Percentiles rank a stretch among this genome's conserved stretches.
phyloP scores from a whole-genome alignment of 1,139 yeast species.

The Citeromyces hawaiiensis region DNA sequence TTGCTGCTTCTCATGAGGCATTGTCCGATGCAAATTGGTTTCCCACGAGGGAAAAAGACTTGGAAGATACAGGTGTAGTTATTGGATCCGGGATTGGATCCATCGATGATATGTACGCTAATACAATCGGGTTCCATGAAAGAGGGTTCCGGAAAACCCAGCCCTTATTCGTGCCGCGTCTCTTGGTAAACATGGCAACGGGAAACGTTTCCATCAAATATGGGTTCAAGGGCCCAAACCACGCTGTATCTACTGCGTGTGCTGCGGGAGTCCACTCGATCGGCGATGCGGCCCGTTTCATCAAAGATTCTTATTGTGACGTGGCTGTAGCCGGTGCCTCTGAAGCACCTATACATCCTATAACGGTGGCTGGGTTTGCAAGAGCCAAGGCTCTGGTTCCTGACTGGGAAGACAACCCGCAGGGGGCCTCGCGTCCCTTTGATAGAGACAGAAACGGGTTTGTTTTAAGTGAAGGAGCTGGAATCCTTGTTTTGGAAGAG shows the following conservation, averaged over 20 bases:
- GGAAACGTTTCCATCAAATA: conserved; percentile 78
- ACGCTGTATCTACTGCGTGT: conserved; percentile 88
- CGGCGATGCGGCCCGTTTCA: conserved; percentile 84
- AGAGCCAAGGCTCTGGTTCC: conserved; percentile 76
- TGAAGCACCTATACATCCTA: conserved; percentile 78
- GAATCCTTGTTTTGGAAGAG: conserved; percentile 64
- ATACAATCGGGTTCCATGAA: conserved; percentile 32
- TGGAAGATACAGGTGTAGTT: conserved; percentile 49
- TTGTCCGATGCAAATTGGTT: conserved; percentile 47
- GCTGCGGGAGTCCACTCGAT: conserved; percentile 92
- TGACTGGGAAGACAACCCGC: conserved; percentile 45
- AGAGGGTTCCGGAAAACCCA: conserved; percentile 63
- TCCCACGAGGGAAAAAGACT: conserved; percentile 23
- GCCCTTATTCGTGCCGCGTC: conserved; percentile 76
- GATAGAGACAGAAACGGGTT: conserved; percentile 73
- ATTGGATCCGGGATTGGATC: conserved; percentile 94
- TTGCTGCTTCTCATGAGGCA: conserved; percentile 72
- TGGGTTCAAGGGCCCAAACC: conserved; percentile 75
- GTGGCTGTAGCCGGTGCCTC: conserved; percentile 90
- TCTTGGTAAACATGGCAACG: conserved; percentile 87
- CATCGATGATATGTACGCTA: conserved; percentile 58
- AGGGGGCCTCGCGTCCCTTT: conserved; percentile 74
- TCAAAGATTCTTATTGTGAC: conserved; percentile 68
- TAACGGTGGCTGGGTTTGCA: conserved; percentile 84
- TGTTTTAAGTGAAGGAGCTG: conserved; percentile 90